Base-by-base conservation (phyloP, 495 filamentous ascomycete species). In the Ramalina peruviana region DNA sequence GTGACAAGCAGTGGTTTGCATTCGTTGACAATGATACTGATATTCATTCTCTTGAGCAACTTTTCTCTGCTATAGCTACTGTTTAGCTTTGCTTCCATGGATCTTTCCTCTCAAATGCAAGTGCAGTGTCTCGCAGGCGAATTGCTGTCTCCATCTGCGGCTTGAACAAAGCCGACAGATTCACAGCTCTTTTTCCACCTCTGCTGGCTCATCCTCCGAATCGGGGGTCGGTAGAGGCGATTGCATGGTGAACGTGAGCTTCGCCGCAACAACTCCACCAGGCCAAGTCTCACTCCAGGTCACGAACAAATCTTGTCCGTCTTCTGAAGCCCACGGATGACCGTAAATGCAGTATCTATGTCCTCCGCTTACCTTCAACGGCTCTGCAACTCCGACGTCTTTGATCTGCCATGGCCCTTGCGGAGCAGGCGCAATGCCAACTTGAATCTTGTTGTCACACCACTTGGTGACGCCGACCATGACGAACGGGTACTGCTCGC, bases 191-290 rank as follows among this genome's bases (percentile, higher is more conserved):
- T 33, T 33, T 19, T 48, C 39, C 38, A 38, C 38, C 27, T 62
- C 41, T 0, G 58, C 51, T 1, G 61, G 60, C 46, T 70, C 67
- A 9, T 70, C 50, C 25, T 54, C 48, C 52, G 70, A 51, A 17
- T 52, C 45, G 2, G 67, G 63, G 43, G 70, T 72, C 5, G 54
- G 41, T 0, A 61, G 44, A 40, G 67, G 66, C 0, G 59, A 51
- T 6, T 62, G 60, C 1, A 57, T 53, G 7, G 63, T 49, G 43
- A 70, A 64, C 0, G 57, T 42, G 17, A 60, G 17, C 43, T 54
- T 57, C 19, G 57, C 61, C 3, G 56, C 51, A 9, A 63, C 52
- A 3, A 60, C 57, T 16, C 59, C 59, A 2, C 53, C 60, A 36
- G 60, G 56, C 38, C 45, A 54, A 33, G 53, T 40, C 43, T 65